Base-by-base conservation (phyloP, 805 yeast species). In the Kazachstania bromeliacearum region DNA sequence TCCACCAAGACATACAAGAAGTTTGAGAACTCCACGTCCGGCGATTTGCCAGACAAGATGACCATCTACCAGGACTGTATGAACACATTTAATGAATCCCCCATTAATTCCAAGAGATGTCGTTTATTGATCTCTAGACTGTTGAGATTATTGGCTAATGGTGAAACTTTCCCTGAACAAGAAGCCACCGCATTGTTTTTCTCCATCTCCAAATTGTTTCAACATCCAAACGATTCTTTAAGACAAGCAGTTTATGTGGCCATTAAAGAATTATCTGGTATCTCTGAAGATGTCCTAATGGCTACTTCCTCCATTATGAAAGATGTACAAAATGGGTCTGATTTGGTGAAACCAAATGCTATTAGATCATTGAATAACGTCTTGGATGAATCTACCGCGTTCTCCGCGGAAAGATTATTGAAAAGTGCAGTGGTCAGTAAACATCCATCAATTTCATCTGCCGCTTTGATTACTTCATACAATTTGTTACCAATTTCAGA, bases 301-400 rank as follows among this genome's bases (percentile, higher is more conserved):
- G 96, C 89, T 19, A 92, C 98, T 19, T 85, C 96, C 2, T 87
- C 95, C 19, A 88, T 92, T 55, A 92, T 92, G 96, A 88, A 88
- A 64, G 98, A 92, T 64, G 85, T 92, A 37, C 96, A 94, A 64
- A 79, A 78, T 46, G 89, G 89, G 39, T 94, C 85, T 41, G 67
- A 75, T 45, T 67, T 85, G 43, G 87, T 81, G 63, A 85, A 87
- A 55, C 96, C 98, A 38, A 82, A 92, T 57, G 97, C 98, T 17
- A 81, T 92, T 44, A 77, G 98, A 60, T 82, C 97, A 0, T 71
- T 92, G 51, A 77, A 88, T 15, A 75, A 94, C 46, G 95, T 92
- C 25, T 70, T 92, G 54, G 98, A 92, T 59, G 82, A 79, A 16
- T 71, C 85, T 22, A 88, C 95, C 7, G 94, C 94, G 32, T 88